Conservation (phyloP, 2,329 filamentous ascomycete species). For the Teratosphaeria nubilosa region DNA sequence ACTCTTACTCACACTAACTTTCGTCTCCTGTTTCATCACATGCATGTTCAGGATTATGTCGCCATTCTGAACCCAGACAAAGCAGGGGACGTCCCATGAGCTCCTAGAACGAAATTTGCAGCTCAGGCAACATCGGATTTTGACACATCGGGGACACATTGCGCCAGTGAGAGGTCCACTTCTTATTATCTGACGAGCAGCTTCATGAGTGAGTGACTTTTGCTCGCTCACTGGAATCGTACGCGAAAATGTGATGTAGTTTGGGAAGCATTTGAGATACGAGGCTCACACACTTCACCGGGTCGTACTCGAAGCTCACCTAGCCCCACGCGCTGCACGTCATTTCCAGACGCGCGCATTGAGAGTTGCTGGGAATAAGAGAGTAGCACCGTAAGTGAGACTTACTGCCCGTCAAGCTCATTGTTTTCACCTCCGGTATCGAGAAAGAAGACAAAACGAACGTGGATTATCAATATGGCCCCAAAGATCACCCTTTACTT, state of each 20-base stretch:
- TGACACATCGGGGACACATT: too few relatives aligned
- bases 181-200: background rate
- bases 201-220: background rate
- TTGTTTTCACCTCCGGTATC: background rate
- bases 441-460: background rate
- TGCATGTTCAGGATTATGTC: too few relatives aligned
- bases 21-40: too few relatives aligned
- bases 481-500: constrained; percentile 36
- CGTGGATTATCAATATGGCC: background rate
- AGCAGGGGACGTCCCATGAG: too few relatives aligned
- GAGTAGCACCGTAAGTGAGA: background rate
- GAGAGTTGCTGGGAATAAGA: background rate
- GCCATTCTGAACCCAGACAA: too few relatives aligned
- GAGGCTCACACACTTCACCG: background rate
- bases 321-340: background rate
- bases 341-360: background rate
- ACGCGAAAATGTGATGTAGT: background rate
- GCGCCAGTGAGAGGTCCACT: too few relatives aligned
- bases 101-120: too few relatives aligned
- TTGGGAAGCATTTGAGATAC: background rate
- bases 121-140: too few relatives aligned
- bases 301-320: background rate
- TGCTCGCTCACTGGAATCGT: background rate
- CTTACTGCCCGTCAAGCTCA: background rate
- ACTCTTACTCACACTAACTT: background rate